Conservation (phyloP, 805 yeast genomes). For the Teunomyces gatunensis region DNA sequence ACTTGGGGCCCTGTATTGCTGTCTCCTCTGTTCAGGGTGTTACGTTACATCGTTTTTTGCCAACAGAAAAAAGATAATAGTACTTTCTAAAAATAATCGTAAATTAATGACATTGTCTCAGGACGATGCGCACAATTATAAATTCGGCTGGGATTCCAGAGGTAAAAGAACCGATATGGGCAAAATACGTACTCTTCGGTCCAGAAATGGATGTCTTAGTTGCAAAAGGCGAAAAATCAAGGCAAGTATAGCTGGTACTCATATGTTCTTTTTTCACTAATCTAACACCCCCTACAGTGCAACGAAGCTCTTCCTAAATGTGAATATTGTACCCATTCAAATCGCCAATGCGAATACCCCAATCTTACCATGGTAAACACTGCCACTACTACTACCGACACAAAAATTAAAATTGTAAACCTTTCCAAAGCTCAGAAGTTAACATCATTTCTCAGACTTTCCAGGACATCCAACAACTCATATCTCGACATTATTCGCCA, state of each 20-base stretch:
- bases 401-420: neutral
- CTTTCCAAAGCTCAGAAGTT: constrained; percentile 14
- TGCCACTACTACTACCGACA: neutral
- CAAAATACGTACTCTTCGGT: constrained; percentile 5
- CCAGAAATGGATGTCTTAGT: constrained; percentile 32
- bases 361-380: neutral
- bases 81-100: neutral
- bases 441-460: neutral
- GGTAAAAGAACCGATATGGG: neutral
- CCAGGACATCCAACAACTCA: neutral
- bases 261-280: neutral
- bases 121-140: neutral
- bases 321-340: constrained; percentile 31
- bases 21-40: neutral
- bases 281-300: constrained; percentile 21
- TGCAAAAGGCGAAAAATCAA: constrained; percentile 31
- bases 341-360: constrained; percentile 16
- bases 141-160: neutral
- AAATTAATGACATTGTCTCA: neutral
- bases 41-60: neutral
- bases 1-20: too few relatives aligned
- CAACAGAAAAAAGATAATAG: neutral
- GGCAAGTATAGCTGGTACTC: constrained; percentile 17
- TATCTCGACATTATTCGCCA: neutral
- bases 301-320: constrained; percentile 30